Evolutionary conservation across 176 grass and related monocot species (phyloP).

Genomic region (Pharus latifolius): DNA sequence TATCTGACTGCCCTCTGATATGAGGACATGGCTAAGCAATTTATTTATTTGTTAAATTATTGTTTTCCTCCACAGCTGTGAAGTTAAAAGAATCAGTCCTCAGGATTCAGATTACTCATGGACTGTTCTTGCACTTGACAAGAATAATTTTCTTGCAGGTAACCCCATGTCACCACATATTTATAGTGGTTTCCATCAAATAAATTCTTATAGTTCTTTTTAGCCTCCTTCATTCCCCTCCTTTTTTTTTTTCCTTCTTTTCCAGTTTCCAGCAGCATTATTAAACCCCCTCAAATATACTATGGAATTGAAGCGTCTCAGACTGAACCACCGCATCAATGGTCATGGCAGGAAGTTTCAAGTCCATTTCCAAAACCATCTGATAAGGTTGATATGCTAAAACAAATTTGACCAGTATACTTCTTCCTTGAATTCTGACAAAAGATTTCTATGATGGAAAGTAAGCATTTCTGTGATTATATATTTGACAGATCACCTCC

Average conservation of each 20-base stretch:
- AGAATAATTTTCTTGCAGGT: constrained; percentile 83
- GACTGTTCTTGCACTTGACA: constrained; percentile 82
- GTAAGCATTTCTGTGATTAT: constrained; percentile 1
- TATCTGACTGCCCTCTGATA: neutral
- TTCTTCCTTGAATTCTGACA: neutral
- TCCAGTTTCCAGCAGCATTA: constrained; percentile 62
- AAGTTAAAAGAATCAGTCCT: constrained; percentile 58
- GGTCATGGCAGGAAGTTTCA: constrained; percentile 55
- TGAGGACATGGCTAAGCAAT: neutral
- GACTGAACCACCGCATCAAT: constrained; percentile 20
- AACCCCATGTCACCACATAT: neutral
- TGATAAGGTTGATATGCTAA: constrained; percentile 57
- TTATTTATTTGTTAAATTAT: constrained; percentile 8
- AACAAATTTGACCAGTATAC: neutral
- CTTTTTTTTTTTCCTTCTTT: constrained; percentile 5
- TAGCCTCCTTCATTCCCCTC: neutral
- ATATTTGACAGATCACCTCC: constrained; percentile 49
- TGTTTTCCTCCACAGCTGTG: constrained; percentile 29
- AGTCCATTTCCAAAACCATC: constrained; percentile 53
- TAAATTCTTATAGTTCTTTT: constrained; percentile 22
- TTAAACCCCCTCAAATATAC: constrained; percentile 56
- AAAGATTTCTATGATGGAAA: neutral
- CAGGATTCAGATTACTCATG: constrained; percentile 71
- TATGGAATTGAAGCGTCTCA: constrained; percentile 31
- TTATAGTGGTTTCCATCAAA: constrained; percentile 2